Percentiles rank a stretch among this genome's conserved stretches.
Evolutionary conservation across 2,329 filamentous ascomycete genomes (phyloP).

Genomic region (Volutella citrinella): DNA sequence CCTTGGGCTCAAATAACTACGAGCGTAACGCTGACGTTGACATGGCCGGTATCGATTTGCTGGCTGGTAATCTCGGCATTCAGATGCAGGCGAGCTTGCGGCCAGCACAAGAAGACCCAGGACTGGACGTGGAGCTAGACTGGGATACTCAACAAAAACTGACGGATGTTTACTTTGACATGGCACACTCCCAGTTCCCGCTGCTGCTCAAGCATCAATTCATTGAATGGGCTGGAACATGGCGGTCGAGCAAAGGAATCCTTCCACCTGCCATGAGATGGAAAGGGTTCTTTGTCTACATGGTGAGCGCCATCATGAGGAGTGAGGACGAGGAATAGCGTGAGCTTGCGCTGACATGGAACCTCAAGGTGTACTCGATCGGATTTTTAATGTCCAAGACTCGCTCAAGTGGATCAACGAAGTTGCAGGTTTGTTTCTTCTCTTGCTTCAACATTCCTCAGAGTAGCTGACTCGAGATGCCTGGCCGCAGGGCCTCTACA

Average conservation of each 20-base stretch:
- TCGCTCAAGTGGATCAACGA: conserved; percentile 3
- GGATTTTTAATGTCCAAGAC: conserved; percentile 7
- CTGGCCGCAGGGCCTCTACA: background rate
- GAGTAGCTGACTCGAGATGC: background rate
- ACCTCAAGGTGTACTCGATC: conserved; percentile 7
- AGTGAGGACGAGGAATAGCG: no score
- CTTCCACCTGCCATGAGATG: background rate
- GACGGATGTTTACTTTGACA: conserved; percentile 5
- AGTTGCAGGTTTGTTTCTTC: conserved; percentile 1
- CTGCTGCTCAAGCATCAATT: conserved; percentile 7
- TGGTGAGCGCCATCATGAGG: no score
- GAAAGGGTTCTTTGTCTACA: conserved; percentile 5
- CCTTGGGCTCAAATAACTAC: no score
- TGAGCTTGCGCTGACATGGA: no score
- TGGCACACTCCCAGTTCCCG: conserved; percentile 9
- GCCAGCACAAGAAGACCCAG: background rate
- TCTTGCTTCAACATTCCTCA: background rate
- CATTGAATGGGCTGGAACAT: background rate
- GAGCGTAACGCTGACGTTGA: no score
- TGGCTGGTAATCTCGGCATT: no score
- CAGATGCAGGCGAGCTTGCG: no score
- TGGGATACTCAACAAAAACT: conserved; percentile 3
- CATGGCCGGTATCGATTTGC: no score
- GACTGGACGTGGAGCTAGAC: background rate
- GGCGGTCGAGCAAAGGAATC: background rate